These are phyloP conservation scores for Aquilaria sinensis DNA, from an alignment of 345 rosid species.

Conservation along the genomic window DNA sequence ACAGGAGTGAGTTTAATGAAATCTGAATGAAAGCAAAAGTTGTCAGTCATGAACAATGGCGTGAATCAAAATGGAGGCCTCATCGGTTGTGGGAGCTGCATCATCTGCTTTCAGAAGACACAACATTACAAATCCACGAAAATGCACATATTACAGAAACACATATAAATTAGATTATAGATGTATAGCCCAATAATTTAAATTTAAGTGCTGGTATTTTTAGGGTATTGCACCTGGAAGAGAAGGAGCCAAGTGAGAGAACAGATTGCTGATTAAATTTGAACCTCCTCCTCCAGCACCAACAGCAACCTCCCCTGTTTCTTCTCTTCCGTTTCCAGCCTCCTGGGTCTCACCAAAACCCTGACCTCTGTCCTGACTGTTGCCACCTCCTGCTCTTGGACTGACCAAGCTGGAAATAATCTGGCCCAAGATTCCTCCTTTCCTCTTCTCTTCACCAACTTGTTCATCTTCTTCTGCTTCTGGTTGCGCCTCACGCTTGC, in stretches of 20 bases:
- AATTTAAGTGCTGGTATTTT: not conserved
- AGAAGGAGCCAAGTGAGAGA: constrained; percentile 49
- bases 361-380: constrained; percentile 7
- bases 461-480: constrained; percentile 15
- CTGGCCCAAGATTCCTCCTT: constrained; percentile 25
- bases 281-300: constrained; percentile 14
- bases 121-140: not conserved
- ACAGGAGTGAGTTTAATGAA: too few species aligned
- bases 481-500: constrained; percentile 10
- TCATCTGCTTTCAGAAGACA: constrained; percentile 26
- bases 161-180: not conserved
- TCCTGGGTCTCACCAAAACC: constrained; percentile 2
- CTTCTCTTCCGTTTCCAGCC: constrained; percentile 8
- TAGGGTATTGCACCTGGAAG: constrained; percentile 30
- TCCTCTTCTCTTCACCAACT: constrained; percentile 17
- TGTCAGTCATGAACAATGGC: constrained; percentile 48
- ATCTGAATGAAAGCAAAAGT: too few species aligned
- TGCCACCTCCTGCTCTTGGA: constrained; percentile 12
- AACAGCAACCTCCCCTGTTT: constrained; percentile 2
- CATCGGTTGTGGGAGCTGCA: constrained; percentile 58
- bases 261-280: constrained; percentile 43
- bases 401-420: constrained; percentile 27
- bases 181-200: not conserved
- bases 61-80: constrained; percentile 66
- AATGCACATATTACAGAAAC: not conserved